Percentiles rank a stretch among this genome's conserved stretches.
Conservation (phyloP, 495 filamentous ascomycete species). For the Neurospora sp. region DNA sequence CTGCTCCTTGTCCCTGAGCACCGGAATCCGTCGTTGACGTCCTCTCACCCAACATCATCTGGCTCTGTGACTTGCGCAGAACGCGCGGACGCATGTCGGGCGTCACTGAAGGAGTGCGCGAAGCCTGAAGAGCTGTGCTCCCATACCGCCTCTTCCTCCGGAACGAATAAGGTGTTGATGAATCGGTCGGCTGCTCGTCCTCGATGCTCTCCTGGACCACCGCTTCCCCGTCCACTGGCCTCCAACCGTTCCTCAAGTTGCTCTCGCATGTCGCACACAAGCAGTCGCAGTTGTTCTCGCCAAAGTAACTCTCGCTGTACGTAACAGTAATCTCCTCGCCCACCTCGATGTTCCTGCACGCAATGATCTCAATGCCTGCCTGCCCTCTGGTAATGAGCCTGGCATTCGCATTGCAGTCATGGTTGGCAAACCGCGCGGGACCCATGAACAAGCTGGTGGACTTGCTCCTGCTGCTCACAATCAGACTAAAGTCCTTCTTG, state of each 20-base stretch:
- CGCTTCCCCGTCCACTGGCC: slow-evolving; percentile 25
- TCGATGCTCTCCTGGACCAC: slow-evolving; percentile 39
- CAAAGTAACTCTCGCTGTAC: slow-evolving; percentile 95
- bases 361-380: slow-evolving; percentile 80
- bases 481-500: slow-evolving; percentile 89
- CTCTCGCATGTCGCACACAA: slow-evolving; percentile 81
- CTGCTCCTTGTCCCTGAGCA: background rate
- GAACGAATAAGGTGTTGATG: slow-evolving; percentile 24
- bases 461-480: slow-evolving; percentile 85
- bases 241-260: slow-evolving; percentile 73
- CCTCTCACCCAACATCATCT: slow-evolving; percentile 16
- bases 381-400: slow-evolving; percentile 68
- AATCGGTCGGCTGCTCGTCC: slow-evolving; percentile 10
- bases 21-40: slow-evolving; percentile 13
- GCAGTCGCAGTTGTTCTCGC: slow-evolving; percentile 89
- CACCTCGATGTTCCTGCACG: slow-evolving; percentile 65
- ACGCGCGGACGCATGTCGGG: slow-evolving; percentile 38
- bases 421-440: slow-evolving; percentile 91
- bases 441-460: slow-evolving; percentile 83
- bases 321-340: slow-evolving; percentile 94
- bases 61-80: slow-evolving; percentile 24
- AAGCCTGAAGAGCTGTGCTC: slow-evolving; percentile 22
- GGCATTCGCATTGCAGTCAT: slow-evolving; percentile 93
- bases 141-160: slow-evolving; percentile 34
- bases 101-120: slow-evolving; percentile 36